Evolutionary conservation across 495 filamentous ascomycete species (phyloP), one percentile per base, ranked within the genome.

Genomic region (Penicillium angulare): DNA sequence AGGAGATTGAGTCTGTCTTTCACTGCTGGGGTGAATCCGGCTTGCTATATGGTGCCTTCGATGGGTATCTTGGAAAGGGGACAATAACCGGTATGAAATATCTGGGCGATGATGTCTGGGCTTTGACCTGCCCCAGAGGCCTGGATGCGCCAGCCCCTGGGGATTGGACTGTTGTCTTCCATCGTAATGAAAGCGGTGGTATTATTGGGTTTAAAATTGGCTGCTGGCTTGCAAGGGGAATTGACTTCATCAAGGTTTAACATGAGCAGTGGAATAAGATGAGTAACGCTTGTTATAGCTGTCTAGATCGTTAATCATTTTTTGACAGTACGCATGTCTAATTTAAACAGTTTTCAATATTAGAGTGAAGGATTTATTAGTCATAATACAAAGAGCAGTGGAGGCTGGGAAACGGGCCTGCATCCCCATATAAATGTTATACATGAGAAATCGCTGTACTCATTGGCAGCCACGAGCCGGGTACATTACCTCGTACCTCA

Each of bases 61-160:
- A 67, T 29, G 67, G 67, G 8, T 71, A 55, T 34, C 49, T 71
- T 12, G 67, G 67, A 5, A 33, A 46, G 3, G 65, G 67, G n/a
- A 46, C 53, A 3, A 49, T 43, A 5, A 54, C 55, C 13, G 48
- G 53, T 0, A 57, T 71, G 57, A 43, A 39, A 10, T 69, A 61
- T 40, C 43, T 71, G 5, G 65, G 59, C 3, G 51, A 57, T 17
- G 65, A 71, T 63, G 49, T 68, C 2, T 71, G 67, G 67, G 43
- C 20, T 3, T 33, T 71, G 26, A 43, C 47, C 7, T 68, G 64
- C 23, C 63, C 65, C 3, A 52, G 67, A n/a, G 63, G 61, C 1
- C 24, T 71, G 26, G 67, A 71, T 61, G 57, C 65, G 5, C 56
- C 63, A 7, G 61, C 65, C 3, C 67, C 67, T 1, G 67, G 67